Base-by-base conservation (phyloP, 768 basidiomycete genomes). In the Russula dissimulans region DNA sequence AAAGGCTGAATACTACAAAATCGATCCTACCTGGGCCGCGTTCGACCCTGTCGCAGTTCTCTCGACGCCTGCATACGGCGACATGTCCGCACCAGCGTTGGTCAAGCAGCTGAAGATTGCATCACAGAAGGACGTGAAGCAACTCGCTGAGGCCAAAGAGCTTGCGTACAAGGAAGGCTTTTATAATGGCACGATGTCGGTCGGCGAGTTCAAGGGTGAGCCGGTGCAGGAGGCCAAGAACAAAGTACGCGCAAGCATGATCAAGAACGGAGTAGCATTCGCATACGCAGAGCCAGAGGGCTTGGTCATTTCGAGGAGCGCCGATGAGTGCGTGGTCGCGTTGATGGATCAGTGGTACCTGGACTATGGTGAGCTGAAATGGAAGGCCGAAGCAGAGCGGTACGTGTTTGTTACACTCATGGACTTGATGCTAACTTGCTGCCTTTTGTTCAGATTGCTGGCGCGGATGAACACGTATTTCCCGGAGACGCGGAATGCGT, bases 321-420 rank as follows among this genome's bases (percentile, higher is more conserved):
- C 82, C n/a, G 97, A 99, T 69, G 95, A 97, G 74, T 99, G 97
- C 76, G 90, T 97, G 18, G 93, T 99, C 59, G 95, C 95, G 3
- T 76, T 99, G 65, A 95, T 94, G 84, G 97, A 99, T 71, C 97
- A 99, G 73, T 99, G 95, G 95, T 99, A 98, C 73, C 75, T 98
- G 72, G 93, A 98, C 73, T 99, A 97, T 67, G 97, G 95, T 67
- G 93, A 97, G 76, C 72, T 82, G 1, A 70, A 71, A n/a, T 99
- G 97, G 97, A 89, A 86, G 71, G 81, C 79, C 15, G 81, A 90
- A 68, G 84, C 91, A 5, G 89, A 93, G 71, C 85, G 79, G 92
- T 91, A 69, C 54, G 84, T 79, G 4, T 29, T 54, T 41, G 42
- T 43, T 18, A 46, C 42, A 43, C 57, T 22, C 26, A 53, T 41